phyloP scores from a whole-genome alignment of 1,284 basidiomycete species.

The Pseudozyma flocculosa region DNA sequence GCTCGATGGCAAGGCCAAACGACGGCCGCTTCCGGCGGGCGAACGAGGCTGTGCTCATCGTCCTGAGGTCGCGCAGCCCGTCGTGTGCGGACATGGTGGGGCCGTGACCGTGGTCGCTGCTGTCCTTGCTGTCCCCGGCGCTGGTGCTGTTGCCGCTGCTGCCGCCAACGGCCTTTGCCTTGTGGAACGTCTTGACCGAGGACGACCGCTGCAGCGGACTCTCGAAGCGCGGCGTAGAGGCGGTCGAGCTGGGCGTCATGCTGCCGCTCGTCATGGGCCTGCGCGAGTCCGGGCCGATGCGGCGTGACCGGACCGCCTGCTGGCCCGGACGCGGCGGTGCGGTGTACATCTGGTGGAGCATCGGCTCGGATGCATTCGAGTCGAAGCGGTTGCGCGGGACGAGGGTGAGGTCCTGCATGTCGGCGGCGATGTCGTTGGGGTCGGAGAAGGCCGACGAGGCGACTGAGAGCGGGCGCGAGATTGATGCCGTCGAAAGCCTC shows the following conservation, averaged over 20 bases:
- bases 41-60: constrained; percentile 6
- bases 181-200: constrained; percentile 3
- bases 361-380: constrained; percentile 1
- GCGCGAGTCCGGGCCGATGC: no score
- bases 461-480: constrained; percentile 30
- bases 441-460: constrained; percentile 22
- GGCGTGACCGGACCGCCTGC: no score
- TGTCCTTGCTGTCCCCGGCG: no score
- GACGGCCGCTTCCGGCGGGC: constrained; percentile 31
- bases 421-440: constrained; percentile 4
- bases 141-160: background rate
- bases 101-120: constrained; percentile 8
- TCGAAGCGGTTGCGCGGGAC: constrained; percentile 6
- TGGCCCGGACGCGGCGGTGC: no score
- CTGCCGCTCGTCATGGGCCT: no score
- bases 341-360: no score
- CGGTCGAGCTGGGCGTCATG: no score
- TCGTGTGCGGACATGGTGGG: constrained; percentile 7
- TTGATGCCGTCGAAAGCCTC: constrained; percentile 12
- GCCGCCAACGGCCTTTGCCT: no score
- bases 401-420: constrained; percentile 14
- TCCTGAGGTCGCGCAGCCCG: no score
- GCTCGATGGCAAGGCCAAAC: constrained; percentile 30
- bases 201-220: constrained; percentile 6
- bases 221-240: no score